Evolutionary conservation across 805 yeast species (phyloP), one percentile per base, ranked within the genome.

Genomic region (Wickerhamomyces silvicola): DNA sequence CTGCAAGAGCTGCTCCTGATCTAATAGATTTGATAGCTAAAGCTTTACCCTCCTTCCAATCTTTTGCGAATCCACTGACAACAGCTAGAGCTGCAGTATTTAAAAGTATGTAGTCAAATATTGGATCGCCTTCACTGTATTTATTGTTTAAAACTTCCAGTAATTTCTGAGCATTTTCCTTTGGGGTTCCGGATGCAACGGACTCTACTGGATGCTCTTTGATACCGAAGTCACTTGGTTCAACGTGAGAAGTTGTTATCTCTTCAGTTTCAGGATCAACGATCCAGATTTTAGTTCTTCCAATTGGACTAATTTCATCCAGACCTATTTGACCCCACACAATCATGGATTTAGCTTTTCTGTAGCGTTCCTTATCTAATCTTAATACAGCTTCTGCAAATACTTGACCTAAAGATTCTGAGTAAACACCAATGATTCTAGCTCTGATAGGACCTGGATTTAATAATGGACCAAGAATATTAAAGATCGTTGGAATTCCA

Each of bases 251-350:
- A 13, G 58, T 57, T 7, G 65, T 56, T 18, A 74, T 62, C 15
- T 56, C 48, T 0, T 68, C 72, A 2, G 64, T 52, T 10, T 52
- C 48, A 22, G 68, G 61, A 31, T 64, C 65, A 2, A 81, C 72
- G 32, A 69, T 64, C 99, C 99, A 92, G 39, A 80, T 75, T 35
- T 74, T 73, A 3, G 96, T 81, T 33, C 64, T 58, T 0, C 97
- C 97, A 19, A 80, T 74, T 3, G 97, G 96, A 2, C 96, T 81
- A 22, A 92, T 82, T 60, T 92, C 98, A 53, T 92, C 99, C 19
- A 92, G 64, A 0, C 96, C 95, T 30, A 83, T 75, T 32, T 78
- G 78, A 10, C 99, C 99, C 76, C 83, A 90, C 13, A 92, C 99
- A 14, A 92, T 82, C 75, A 88, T 73, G 1, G 94, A 83, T 32